These are phyloP conservation scores for Artomyces pyxidatus DNA, from an alignment of 768 basidiomycete genomes.

Conservation along the genomic window DNA sequence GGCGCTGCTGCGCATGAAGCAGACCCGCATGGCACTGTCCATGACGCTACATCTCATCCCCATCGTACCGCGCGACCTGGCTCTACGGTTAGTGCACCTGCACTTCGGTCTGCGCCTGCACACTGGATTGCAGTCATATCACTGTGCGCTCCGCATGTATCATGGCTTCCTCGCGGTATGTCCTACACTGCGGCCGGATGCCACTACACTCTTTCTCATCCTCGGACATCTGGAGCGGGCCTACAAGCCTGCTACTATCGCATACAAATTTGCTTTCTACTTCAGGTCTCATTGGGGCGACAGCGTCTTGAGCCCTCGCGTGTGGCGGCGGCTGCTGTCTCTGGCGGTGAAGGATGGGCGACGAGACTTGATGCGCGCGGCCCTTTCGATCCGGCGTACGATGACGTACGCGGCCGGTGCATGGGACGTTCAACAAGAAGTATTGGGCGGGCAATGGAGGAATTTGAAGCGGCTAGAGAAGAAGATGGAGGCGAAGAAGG, in stretches of 20 bases:
- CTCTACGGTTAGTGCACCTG: constrained; percentile 11
- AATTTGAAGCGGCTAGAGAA: neutral
- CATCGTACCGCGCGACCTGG: constrained; percentile 1
- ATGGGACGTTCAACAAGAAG: constrained; percentile 11
- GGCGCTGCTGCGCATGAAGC: constrained; percentile 11
- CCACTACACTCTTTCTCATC: constrained; percentile 51
- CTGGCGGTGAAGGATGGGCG: constrained; percentile 63
- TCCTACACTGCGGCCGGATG: constrained; percentile 43
- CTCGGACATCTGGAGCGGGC: constrained; percentile 42
- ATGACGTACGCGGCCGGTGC: constrained; percentile 1
- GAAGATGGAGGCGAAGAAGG: neutral
- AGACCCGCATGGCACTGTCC: constrained; percentile 6
- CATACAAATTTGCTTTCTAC: constrained; percentile 32
- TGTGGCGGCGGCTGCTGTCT: constrained; percentile 48
- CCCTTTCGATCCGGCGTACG: constrained; percentile 5
- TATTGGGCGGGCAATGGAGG: constrained; percentile 4
- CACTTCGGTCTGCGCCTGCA: constrained; percentile 6
- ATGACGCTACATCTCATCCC: constrained; percentile 6
- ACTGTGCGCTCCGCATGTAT: constrained; percentile 14
- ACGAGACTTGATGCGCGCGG: constrained; percentile 33
- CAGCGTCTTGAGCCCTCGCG: constrained; percentile 44
- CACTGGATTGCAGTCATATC: neutral
- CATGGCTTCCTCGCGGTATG: constrained; percentile 27
- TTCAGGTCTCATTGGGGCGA: constrained; percentile 53
- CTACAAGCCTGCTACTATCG: constrained; percentile 47